Evolutionary conservation across 306 rosid genomes (phyloP).

Genomic region (Gastrolobium bilobum): DNA sequence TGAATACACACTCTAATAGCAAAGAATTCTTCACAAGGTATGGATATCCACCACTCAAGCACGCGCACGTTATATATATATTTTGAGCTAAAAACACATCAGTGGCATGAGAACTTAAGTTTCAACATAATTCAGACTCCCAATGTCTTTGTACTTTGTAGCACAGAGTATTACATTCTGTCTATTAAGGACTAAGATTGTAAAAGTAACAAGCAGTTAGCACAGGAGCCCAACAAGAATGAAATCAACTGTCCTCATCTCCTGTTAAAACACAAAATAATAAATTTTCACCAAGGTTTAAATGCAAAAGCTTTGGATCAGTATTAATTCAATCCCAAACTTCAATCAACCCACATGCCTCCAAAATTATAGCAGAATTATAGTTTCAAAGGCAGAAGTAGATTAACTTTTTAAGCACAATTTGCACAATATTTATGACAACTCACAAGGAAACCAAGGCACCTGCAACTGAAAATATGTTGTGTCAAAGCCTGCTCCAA

Average conservation of each 20-base stretch:
- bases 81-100: not conserved
- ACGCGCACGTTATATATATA: no score
- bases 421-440: constrained; percentile 28
- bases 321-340: constrained; percentile 35
- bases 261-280: constrained; percentile 13
- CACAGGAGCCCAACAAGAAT: constrained; percentile 9
- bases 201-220: constrained; percentile 14
- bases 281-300: not conserved
- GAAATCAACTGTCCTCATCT: not conserved
- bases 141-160: not conserved
- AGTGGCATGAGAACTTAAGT: constrained; percentile 19
- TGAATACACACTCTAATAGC: no score
- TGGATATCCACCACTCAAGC: no score
- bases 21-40: no score
- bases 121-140: constrained; percentile 2
- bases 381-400: constrained; percentile 25
- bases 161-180: not conserved
- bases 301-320: constrained; percentile 35
- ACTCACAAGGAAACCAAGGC: constrained; percentile 48
- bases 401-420: constrained; percentile 29
- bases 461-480: constrained; percentile 97
- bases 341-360: constrained; percentile 8
- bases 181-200: constrained; percentile 11
- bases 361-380: constrained; percentile 21
- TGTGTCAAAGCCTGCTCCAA: constrained; percentile 96